Base-by-base conservation (phyloP, 495 filamentous ascomycete genomes). In the Astrothelium macrocarpum region DNA sequence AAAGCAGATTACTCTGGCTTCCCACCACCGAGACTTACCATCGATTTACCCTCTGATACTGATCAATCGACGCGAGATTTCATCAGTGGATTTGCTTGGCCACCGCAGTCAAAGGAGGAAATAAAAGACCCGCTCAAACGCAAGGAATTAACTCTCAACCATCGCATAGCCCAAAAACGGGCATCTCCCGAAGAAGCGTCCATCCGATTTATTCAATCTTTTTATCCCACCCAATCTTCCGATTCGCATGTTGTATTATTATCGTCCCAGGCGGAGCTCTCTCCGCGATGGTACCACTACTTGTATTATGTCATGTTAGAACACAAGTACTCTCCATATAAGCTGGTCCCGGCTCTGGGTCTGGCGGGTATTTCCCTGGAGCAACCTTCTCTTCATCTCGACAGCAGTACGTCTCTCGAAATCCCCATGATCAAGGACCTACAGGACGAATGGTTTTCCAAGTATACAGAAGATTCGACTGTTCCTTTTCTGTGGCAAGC, bases 401-500 rank as follows among this genome's bases (percentile, higher is more conserved):
- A 87, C 62, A 83, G 79, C 25, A 78, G 74, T 23, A 73, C 76
- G 0, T 62, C 74, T 1, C 84, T 92, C 66, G 69, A 32, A 1
- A 78, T 79, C 2, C 87, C 88, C 26, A 63, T 67, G 1, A n/a
- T 61, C 28, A 32, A 62, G 29, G 72, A 76, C 42, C 68, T 66
- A 53, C 42, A 70, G 23, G 65, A 71, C 0, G 60, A 70, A 59
- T 61, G 46, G 26, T 39, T 67, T 64, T 67, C 69, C 29, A 58
- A 64, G 3, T 61, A 71, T 26, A 28, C 60, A 0, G 53, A 69
- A 32, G 68, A 77, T 5, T 66, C 65, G 16, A 59, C 78, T 2
- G 80, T 83, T 0, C 80, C 86, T 0, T 92, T 93, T 66, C 76
- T 92, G 2, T 95, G 88, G 87, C 87, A 95, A 75, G 82, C 87